Conservation (phyloP, 805 yeast genomes). For the Yamadazyma akitaensis region DNA sequence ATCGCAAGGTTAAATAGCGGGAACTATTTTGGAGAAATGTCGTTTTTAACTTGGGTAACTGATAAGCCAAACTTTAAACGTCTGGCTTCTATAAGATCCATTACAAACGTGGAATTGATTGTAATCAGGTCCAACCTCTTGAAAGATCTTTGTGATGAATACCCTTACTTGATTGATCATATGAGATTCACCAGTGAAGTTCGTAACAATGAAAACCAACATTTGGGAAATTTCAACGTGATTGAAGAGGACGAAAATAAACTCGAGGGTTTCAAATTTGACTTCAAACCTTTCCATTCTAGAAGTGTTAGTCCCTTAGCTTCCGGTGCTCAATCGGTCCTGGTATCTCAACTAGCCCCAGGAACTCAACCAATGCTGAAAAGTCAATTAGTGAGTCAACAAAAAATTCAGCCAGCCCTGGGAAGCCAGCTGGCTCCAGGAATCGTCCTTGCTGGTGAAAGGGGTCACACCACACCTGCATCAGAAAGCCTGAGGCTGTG, state of each 20-base stretch:
- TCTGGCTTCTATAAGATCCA: constrained; percentile 64
- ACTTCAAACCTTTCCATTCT: constrained; percentile 15
- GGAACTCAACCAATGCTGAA: too few species aligned
- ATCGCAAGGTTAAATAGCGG: constrained; percentile 61
- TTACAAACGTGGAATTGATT: constrained; percentile 56
- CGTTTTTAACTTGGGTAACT: constrained; percentile 52
- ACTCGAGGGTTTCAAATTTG: constrained; percentile 10
- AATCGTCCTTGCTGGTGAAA: too few species aligned
- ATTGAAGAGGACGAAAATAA: constrained; percentile 3
- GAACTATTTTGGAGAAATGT: constrained; percentile 75
- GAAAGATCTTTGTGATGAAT: constrained; percentile 51
- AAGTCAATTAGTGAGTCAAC: too few species aligned
- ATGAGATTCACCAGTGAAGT: constrained; percentile 59
- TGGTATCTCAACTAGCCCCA: too few species aligned
- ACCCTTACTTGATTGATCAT: constrained; percentile 57
- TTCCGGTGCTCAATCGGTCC: background rate
- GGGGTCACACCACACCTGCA: too few species aligned
- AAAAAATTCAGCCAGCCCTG: too few species aligned
- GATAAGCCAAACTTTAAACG: constrained; percentile 30
- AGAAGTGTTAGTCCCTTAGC: constrained; percentile 14
- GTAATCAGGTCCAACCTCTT: constrained; percentile 56
- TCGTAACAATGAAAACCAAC: constrained; percentile 25
- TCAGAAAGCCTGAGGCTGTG: too few species aligned
- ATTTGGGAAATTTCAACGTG: background rate
- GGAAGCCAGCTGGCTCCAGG: too few species aligned